Evolutionary conservation across 2,329 filamentous ascomycete genomes (phyloP).

Genomic region (Exophiala oligosperma): DNA sequence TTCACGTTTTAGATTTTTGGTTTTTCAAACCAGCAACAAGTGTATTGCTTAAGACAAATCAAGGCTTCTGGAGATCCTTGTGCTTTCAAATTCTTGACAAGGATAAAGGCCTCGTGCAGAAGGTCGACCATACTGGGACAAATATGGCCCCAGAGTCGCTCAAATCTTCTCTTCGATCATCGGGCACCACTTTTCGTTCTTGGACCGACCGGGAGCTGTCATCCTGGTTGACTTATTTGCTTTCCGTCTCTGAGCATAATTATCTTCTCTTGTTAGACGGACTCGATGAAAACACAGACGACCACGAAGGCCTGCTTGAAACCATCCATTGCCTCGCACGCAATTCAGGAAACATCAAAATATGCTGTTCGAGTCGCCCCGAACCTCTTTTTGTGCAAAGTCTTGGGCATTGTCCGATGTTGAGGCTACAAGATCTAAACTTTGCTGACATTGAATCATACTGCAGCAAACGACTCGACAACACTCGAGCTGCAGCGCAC

Average conservation of each 20-base stretch:
- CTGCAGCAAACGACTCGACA: neutral
- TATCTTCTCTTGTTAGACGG: conserved; percentile 11
- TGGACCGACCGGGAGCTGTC: conserved; percentile 10
- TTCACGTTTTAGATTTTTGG: conserved; percentile 12
- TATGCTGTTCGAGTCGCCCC: conserved; percentile 15
- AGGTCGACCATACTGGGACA: neutral
- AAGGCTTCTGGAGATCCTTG: conserved; percentile 15
- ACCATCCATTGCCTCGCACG: neutral
- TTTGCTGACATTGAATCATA: neutral
- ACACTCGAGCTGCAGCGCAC: neutral
- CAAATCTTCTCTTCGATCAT: conserved; percentile 1
- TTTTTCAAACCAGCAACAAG: conserved; percentile 16
- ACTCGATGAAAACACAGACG: conserved; percentile 5
- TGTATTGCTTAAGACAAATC: conserved; percentile 3
- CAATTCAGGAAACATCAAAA: conserved; percentile 4
- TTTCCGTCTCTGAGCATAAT: neutral
- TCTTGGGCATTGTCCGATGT: neutral
- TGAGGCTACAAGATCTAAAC: conserved; percentile 13
- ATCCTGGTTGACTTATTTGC: conserved; percentile 7
- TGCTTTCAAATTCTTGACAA: conserved; percentile 9
- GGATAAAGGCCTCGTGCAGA: conserved; percentile 1
- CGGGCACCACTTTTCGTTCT: conserved; percentile 3
- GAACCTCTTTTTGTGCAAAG: conserved; percentile 2
- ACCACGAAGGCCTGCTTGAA: conserved; percentile 2
- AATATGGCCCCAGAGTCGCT: conserved; percentile 1